Conservation (phyloP, 352 stramenopile species). For the Pythium utonaiense region DNA sequence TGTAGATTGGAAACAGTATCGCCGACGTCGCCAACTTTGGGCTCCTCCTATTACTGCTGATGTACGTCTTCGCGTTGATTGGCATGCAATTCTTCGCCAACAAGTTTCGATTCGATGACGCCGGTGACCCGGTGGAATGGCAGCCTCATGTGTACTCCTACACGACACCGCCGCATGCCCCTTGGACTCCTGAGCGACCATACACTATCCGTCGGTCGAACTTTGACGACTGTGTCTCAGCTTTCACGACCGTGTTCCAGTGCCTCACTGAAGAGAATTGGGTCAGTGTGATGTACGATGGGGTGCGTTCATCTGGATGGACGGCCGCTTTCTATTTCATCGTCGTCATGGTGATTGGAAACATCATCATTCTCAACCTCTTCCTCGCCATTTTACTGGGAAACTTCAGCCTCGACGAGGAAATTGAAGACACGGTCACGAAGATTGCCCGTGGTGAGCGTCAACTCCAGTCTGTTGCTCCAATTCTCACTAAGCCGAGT, state of each 20-base stretch:
- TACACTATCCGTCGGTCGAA: constrained; percentile 49
- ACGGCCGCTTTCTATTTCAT: constrained; percentile 55
- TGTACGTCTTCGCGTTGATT: constrained; percentile 87
- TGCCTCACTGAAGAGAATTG: constrained; percentile 87
- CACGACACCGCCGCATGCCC: constrained; percentile 36
- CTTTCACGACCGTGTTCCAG: constrained; percentile 80
- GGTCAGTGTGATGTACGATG: constrained; percentile 86
- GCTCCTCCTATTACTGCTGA: constrained; percentile 82
- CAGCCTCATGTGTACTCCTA: constrained; percentile 36
- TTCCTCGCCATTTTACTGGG: constrained; percentile 87
- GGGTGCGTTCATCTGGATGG: constrained; percentile 44
- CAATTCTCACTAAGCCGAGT: neutral
- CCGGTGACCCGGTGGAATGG: constrained; percentile 33
- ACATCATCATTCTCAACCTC: constrained; percentile 87
- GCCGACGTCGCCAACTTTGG: constrained; percentile 85
- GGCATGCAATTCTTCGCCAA: constrained; percentile 84
- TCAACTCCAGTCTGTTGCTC: constrained; percentile 18
- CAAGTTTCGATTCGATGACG: constrained; percentile 70
- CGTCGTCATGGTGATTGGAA: constrained; percentile 63
- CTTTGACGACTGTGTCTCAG: constrained; percentile 50
- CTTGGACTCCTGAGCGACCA: constrained; percentile 36
- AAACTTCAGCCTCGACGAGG: constrained; percentile 60
- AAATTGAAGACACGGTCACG: constrained; percentile 25
- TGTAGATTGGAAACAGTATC: constrained; percentile 66
- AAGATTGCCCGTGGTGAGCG: constrained; percentile 31